These are phyloP conservation scores for Eruca vesicaria DNA, from an alignment of 441 rosid genomes.

Conservation along the genomic window DNA sequence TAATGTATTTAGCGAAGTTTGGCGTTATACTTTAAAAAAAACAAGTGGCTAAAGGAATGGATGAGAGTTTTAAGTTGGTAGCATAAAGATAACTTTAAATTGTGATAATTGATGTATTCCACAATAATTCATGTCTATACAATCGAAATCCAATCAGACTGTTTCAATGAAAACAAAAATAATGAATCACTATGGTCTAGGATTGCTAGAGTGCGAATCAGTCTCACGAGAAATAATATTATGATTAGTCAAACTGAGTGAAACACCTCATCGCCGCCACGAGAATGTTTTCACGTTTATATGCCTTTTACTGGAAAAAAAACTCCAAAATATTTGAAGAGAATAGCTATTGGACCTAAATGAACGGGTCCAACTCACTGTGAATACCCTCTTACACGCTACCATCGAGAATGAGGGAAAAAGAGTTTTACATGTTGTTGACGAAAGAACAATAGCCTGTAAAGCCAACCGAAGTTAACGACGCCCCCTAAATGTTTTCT, in stretches of 20 bases:
- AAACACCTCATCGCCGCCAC: background rate
- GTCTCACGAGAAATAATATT: background rate
- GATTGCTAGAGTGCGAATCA: background rate
- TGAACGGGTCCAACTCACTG: background rate
- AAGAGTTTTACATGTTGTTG: no score
- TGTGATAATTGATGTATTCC: background rate
- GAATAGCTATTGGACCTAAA: background rate
- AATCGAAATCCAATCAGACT: background rate
- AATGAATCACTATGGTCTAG: background rate
- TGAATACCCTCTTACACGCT: background rate
- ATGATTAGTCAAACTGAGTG: background rate
- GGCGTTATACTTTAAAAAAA: background rate
- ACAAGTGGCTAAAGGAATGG: background rate
- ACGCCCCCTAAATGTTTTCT: no score
- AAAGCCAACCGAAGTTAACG: no score
- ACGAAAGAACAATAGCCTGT: no score
- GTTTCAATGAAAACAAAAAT: background rate
- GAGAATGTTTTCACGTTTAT: background rate
- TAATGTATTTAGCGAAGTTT: background rate
- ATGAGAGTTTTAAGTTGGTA: background rate
- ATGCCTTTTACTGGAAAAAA: background rate
- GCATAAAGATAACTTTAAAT: background rate
- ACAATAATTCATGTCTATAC: background rate
- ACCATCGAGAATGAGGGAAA: no score
- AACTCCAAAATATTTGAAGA: background rate